Evolutionary conservation across 2,329 filamentous ascomycete species (phyloP), one percentile per base, ranked within the genome.

Genomic region (Claviceps maximensis): DNA sequence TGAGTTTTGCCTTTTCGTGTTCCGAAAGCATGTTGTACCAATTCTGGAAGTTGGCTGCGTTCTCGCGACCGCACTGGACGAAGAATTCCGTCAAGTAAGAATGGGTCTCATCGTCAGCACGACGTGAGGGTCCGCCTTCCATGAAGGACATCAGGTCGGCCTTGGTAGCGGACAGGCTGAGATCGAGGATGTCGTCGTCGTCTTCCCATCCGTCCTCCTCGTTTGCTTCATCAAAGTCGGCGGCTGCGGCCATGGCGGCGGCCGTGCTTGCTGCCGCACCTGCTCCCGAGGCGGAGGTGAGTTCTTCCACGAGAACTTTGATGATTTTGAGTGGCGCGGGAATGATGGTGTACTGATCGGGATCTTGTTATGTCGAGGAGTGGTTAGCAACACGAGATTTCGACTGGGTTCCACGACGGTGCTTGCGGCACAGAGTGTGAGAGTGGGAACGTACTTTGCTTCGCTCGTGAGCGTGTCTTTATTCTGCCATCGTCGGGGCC

Each of bases 301-400:
- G 80, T 70, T 98, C 93, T 64, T 95, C 89, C 47, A 97, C 85
- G 9, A 98, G 80, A 4, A 97, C 85, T 74, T 98, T 98, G 69
- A 97, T 73, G 56, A 98, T 96, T 73, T 98, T 98, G 63, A 98
- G 78, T 1, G 88, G 84, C 0, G 90, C 90, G 0, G 90, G 82
- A 54, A 98, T 82, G 55, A 87, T 81, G 6, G 89, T 96, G 72
- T 85, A 97, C 65, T 86, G 84, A 65, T 96, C 90, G 17, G 93
- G 93, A 65, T 91, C 83, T 87, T 36, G 41, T 31, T 27, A 8
- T 31, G 21, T 29, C n/a, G 25, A 8, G 12, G 1, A 25, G 19
- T 33, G 47, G 47, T 55, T 36, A 55, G 47, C n/a, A 21, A 33
- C n/a, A 31, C 19, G 12, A 33, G 2, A 17, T 1, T 17, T 13